Percentiles rank a stretch among this genome's conserved stretches.
These are phyloP conservation scores for Clarireedia paspali DNA, from an alignment of 2,329 filamentous ascomycete species.

Conservation along the genomic window DNA sequence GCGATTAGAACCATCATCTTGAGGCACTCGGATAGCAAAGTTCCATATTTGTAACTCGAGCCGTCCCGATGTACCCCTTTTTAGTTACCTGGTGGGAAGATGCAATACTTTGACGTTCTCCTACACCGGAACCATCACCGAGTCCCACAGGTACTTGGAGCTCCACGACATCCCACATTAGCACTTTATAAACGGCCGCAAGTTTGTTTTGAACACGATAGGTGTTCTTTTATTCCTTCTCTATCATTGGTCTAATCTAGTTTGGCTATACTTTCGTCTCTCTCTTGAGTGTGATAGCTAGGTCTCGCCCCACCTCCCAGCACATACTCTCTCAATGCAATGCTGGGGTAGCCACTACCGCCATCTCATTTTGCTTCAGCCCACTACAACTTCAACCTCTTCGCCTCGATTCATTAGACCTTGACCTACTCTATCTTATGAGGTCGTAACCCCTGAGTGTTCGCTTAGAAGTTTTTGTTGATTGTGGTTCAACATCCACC, in stretches of 20 bases:
- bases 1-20: neutral
- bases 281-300: neutral
- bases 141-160: neutral
- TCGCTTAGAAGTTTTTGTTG: neutral
- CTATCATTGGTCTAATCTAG: no score
- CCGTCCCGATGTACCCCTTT: neutral
- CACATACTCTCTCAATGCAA: neutral
- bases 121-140: neutral
- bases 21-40: no score
- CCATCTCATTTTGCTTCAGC: neutral
- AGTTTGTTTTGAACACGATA: neutral
- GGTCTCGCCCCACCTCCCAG: neutral
- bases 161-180: neutral
- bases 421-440: neutral
- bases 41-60: no score
- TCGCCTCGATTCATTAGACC: neutral
- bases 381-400: neutral
- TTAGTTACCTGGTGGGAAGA: neutral
- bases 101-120: neutral
- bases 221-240: neutral
- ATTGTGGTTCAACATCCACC: neutral
- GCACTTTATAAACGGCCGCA: neutral
- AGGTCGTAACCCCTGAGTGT: neutral
- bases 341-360: neutral
- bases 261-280: neutral